Base-by-base conservation (phyloP, 163 green algal species). In the Smithsoniella earleae region DNA sequence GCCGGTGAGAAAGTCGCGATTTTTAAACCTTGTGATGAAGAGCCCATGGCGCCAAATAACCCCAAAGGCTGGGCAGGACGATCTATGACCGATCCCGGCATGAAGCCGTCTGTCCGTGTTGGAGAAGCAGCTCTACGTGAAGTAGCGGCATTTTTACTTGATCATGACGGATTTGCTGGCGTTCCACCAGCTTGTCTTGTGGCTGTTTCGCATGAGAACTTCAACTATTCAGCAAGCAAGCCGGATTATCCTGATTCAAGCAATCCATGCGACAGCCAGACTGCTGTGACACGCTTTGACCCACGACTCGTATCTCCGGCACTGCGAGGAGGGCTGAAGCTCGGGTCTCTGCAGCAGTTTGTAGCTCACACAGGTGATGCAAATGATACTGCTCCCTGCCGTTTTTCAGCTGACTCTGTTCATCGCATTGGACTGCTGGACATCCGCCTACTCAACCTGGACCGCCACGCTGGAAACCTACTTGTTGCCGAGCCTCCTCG, bases 11-110 rank as follows among this genome's bases (percentile, higher is more conserved):
- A 89, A 66, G 82, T 88, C 18, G 92, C 86, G 28, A 96, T 98
- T 46, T 85, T 98, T 40, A 98, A 98, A 81, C 94, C 94, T 6
- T 95, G 85, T 66, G 94, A 98, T 77, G 94, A 98, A 80, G 94
- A 98, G 84, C 93, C 93, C 2, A 79, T 97, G 40, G 94, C 93
- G n/a, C 91, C 89, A 46, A 96, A 96, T 83, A 98, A 98, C 82
- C 93, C 93, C 62, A 98, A 98, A 80, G 92, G 92, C 34, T 97
- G 93, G 82, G 85, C 95, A 2, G 91, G 92, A 46, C 83, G 92
- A 20, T 49, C 75, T 34, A 78, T 98, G 46, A 92, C 92, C 13
- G 89, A 95, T 33, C 89, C 92, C 0, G 92, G 92, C 3, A 86
- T 96, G 77, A 98, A 97, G 78, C 86, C 85, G 2, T 92, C 85